Percentiles rank a stretch among this genome's conserved stretches.
Evolutionary conservation across 2,329 filamentous ascomycete genomes (phyloP).

Genomic region (Talaromyces sp.): DNA sequence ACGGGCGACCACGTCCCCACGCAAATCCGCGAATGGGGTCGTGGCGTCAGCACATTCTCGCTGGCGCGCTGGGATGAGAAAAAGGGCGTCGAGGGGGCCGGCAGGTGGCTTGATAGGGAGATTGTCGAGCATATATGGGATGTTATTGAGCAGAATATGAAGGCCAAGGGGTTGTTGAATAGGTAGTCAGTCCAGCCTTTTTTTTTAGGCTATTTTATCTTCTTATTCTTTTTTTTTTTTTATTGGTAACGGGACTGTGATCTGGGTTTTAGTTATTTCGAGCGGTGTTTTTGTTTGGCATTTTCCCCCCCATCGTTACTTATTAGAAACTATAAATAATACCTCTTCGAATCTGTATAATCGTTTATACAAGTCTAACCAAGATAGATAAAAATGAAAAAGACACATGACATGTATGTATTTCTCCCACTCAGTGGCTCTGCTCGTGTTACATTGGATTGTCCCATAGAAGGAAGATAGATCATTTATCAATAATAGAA

Average conservation of each 20-base stretch:
- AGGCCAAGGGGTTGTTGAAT: constrained; percentile 66
- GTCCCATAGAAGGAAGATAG: background rate
- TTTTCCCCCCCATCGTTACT: background rate
- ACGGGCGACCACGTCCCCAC: constrained; percentile 74
- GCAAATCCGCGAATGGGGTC: constrained; percentile 76
- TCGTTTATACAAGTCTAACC: background rate
- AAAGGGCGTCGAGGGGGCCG: constrained; percentile 28
- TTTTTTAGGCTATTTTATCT: constrained; percentile 2
- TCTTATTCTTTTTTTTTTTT: background rate
- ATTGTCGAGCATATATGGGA: constrained; percentile 92
- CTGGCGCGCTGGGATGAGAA: constrained; percentile 76
- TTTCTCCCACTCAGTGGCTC: no score
- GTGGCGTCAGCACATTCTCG: constrained; percentile 69
- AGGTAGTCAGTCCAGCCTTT: no score
- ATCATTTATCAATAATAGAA: no score
- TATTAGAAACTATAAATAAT: background rate
- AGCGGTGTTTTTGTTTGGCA: background rate
- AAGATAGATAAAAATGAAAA: background rate
- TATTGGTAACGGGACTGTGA: background rate
- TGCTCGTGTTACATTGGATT: no score
- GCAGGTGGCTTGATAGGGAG: constrained; percentile 80
- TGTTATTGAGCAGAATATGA: constrained; percentile 81
- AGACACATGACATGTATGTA: no score
- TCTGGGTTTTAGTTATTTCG: background rate
- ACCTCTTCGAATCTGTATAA: background rate